Evolutionary conservation across 768 basidiomycete genomes (phyloP), one percentile per base, ranked within the genome.

Genomic region (Lactifluus subvellereus): DNA sequence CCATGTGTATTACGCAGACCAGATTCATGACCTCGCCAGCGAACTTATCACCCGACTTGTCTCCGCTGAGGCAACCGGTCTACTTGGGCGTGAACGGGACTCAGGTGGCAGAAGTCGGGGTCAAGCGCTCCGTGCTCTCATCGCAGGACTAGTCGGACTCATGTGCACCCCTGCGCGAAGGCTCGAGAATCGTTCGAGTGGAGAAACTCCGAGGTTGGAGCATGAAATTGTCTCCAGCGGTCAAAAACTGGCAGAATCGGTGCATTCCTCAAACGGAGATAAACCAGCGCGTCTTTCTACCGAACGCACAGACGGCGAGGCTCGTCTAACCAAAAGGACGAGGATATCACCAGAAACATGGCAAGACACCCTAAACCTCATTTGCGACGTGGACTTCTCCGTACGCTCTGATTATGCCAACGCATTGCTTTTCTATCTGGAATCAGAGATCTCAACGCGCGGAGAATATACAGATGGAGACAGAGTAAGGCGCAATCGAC

Each of bases 1-100:
- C 11, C 94, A 96, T 70, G 86, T 96, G 58, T 95, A 97, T 77
- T 98, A 98, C 71, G 89, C 92, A 43, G 95, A 97, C 73, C 95
- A 98, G 74, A 92, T 94, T 54, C 91, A 93, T 70, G 95, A 97
- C 71, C 84, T 97, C 49, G 85, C 91, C 1, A 87, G 85, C 59
- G 94, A 95, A 72, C 75, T 95, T 50, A 83, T 93, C 47, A 82
- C 81, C 64, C 85, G 92, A 18, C 80, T 97, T 16, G 78, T 86
- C 4, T 76, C 83, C 3, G 75, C 94, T 30, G 89, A 94, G 68
- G 76, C 82, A 3, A 86, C 84, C 67, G 86, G 86, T 7, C 71
- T 83, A 3, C 69, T 79, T 0, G 77, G 76, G 9, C 74, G 74
- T 16, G 75, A 74, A n/a, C 76, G 70, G 62, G 72, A 71, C 13